Base-by-base conservation (phyloP, 306 rosid species). In the Glycyrrhiza uralensis region DNA sequence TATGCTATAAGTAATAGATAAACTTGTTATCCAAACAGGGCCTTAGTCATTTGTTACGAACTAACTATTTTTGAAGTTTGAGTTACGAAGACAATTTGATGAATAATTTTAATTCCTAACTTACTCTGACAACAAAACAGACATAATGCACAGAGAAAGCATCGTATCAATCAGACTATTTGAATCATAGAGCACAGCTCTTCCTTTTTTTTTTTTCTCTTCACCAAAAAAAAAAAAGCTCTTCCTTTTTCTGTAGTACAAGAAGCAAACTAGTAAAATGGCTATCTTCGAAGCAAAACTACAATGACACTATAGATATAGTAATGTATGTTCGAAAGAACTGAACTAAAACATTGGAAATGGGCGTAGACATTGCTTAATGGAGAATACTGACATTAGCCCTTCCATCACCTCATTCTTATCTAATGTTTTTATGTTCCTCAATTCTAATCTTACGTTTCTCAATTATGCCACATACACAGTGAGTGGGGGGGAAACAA, bases 401-500 rank as follows among this genome's bases (percentile, higher is more conserved):
- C 57, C 62, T 76, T 71, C 35, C 70, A 52, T 66, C 71, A 22
- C 36, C 69, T 76, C 49, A 30, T 66, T 33, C 68, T 33, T 1
- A 76, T 58, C 41, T 24, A 64, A 49, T 24, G 63, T 72, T 67
- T 15, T 38, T 19, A 7, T 22, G 49, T 67, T 55, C 74, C 79
- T 74, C 45, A 67, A 67, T 14, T 61, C 55, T 45, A 72, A 44
- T 52, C 70, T 36, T 49, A 35, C 59, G 11, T 60, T 75, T 59
- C 60, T 70, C 28, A 50, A 49, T 68, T 55, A 64, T 33, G 68
- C 81, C 66, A 78, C 78, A 70, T 62, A 52, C 75, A 71, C 15
- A 20, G 39, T 46, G 42, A 69, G 44, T 5, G 57, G 6, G 69
- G 46, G 30, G 35, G 64, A 47, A 56, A 29, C 42, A 66, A 46